These are phyloP conservation scores for Tagetes erecta DNA, from an alignment of 129 eudicot genomes.

Conservation along the genomic window DNA sequence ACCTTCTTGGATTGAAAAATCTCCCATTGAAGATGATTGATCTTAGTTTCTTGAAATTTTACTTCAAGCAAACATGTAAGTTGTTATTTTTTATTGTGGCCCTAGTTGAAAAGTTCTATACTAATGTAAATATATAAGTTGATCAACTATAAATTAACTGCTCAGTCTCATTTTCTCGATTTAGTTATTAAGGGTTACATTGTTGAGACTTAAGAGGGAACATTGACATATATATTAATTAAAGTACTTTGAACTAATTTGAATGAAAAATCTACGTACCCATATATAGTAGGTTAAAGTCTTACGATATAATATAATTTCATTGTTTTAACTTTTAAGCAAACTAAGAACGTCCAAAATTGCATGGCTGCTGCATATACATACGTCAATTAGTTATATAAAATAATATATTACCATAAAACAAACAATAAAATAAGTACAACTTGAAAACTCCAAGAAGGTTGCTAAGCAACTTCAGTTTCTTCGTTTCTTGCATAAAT, in stretches of 20 bases:
- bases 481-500: constrained; percentile 26
- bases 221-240: not conserved
- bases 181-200: not conserved
- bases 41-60: no score
- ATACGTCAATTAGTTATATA: not conserved
- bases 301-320: not conserved
- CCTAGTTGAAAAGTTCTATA: not conserved
- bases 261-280: not conserved
- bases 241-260: not conserved
- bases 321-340: not conserved
- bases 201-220: not conserved
- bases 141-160: not conserved
- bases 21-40: no score
- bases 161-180: not conserved
- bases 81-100: not conserved
- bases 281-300: not conserved
- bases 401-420: not conserved
- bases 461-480: constrained; percentile 48
- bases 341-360: constrained; percentile 17
- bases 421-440: constrained; percentile 2
- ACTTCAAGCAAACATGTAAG: no score
- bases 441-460: constrained; percentile 28
- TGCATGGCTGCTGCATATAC: constrained; percentile 29
- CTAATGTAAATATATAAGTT: not conserved
- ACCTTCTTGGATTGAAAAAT: no score